phyloP scores from a whole-genome alignment of 2,329 filamentous ascomycete genomes.

The Hawksworthiomyces lignivorus region DNA sequence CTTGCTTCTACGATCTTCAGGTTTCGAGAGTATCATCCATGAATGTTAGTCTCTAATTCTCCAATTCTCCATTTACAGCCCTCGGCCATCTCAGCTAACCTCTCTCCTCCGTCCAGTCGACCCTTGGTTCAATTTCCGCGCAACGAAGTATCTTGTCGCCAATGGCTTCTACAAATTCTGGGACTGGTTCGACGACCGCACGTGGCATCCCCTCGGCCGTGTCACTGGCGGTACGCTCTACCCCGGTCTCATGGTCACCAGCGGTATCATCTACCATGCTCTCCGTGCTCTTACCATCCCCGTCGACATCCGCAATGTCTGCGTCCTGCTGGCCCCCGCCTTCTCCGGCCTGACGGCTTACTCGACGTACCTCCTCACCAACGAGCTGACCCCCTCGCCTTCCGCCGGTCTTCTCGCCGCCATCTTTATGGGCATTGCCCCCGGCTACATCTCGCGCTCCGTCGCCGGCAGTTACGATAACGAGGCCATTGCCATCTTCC shows the following conservation, averaged over 20 bases:
- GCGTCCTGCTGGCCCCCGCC: slow-evolving; percentile 86
- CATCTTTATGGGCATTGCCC: slow-evolving; percentile 93
- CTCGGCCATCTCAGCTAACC: slow-evolving; percentile 22
- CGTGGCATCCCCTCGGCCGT: slow-evolving; percentile 97
- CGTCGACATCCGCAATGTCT: slow-evolving; percentile 98
- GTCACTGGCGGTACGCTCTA: slow-evolving; percentile 99
- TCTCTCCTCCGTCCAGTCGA: slow-evolving; percentile 58
- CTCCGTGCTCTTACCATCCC: slow-evolving; percentile 83
- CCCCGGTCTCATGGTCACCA: slow-evolving; percentile 97
- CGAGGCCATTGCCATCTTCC: slow-evolving; percentile 98
- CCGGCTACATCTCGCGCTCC: slow-evolving; percentile 95
- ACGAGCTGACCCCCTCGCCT: slow-evolving; percentile 92
- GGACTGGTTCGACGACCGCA: slow-evolving; percentile 99
- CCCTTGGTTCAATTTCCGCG: slow-evolving; percentile 99
- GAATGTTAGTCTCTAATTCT: slow-evolving; percentile 65
- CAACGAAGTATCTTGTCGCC: slow-evolving; percentile 93
- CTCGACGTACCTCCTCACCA: slow-evolving; percentile 89
- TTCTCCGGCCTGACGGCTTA: slow-evolving; percentile 92
- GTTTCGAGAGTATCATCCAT: slow-evolving; percentile 98
- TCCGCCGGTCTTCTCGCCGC: slow-evolving; percentile 93
- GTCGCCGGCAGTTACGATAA: slow-evolving; percentile 97
- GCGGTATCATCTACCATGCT: slow-evolving; percentile 90
- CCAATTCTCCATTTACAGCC: too few species aligned
- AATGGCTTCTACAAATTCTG: slow-evolving; percentile 99
- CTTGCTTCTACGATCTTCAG: slow-evolving; percentile 32